These are phyloP conservation scores for Skeletonema tropicum DNA, from an alignment of 108 stramenopile genomes.

Conservation along the genomic window DNA sequence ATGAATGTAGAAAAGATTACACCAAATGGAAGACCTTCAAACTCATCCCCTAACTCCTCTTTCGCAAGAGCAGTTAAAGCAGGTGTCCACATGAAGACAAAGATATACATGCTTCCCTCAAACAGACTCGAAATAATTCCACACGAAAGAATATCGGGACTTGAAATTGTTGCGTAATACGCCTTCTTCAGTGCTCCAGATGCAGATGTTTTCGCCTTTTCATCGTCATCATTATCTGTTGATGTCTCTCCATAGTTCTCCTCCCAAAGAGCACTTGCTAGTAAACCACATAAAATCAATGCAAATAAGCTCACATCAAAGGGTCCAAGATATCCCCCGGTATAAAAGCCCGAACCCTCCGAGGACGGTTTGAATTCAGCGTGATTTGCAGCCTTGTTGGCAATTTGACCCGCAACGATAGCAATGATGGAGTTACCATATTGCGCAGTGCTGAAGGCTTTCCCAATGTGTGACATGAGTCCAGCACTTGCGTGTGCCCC, in stretches of 20 bases:
- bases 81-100: conserved; percentile 98
- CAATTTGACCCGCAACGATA: conserved; percentile 93
- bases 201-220: conserved; percentile 23
- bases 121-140: conserved; percentile 89
- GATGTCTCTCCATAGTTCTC: conserved; percentile 92
- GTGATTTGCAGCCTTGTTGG: conserved; percentile 69
- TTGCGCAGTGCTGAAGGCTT: conserved; percentile 88
- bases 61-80: conserved; percentile 62
- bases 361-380: conserved; percentile 41
- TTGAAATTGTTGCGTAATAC: conserved; percentile 56
- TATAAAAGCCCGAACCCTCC: conserved; percentile 55
- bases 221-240: conserved; percentile 33
- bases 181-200: conserved; percentile 59
- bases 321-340: conserved; percentile 90
- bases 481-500: conserved; percentile 78
- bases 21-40: conserved; percentile 85
- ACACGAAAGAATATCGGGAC: conserved; percentile 78
- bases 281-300: conserved; percentile 71
- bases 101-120: conserved; percentile 94
- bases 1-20: conserved; percentile 95
- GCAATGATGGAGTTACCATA: conserved; percentile 94
- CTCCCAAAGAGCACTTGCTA: conserved; percentile 83
- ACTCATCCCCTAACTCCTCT: conserved; percentile 48
- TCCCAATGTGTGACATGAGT: conserved; percentile 64
- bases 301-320: conserved; percentile 91